These are phyloP conservation scores for Actinidia chinensis DNA, from an alignment of 179 eudicot species.

Conservation along the genomic window DNA sequence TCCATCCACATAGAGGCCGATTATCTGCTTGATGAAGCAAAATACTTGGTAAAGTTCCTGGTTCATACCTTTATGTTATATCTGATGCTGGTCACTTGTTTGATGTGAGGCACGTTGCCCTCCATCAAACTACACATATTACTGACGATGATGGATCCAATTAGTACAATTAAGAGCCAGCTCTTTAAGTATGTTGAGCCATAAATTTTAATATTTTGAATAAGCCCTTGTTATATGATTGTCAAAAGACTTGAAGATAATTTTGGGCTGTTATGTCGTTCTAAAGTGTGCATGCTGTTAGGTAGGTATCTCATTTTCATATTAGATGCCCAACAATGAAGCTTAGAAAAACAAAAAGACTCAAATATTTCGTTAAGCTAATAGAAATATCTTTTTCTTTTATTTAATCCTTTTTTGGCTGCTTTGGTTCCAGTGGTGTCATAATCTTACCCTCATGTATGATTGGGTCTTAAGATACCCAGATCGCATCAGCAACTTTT, in stretches of 20 bases:
- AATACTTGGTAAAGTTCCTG: slow-evolving; percentile 46
- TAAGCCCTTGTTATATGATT: too few relatives aligned
- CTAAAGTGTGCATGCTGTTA: neutral
- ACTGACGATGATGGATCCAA: neutral
- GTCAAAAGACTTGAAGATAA: neutral
- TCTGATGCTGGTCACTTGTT: neutral
- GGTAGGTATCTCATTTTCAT: neutral
- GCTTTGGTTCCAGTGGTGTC: slow-evolving; percentile 73
- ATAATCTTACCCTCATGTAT: slow-evolving; percentile 65
- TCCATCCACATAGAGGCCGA: slow-evolving; percentile 87
- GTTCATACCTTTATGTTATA: slow-evolving; percentile 2
- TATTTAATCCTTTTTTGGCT: neutral
- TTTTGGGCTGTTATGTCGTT: neutral
- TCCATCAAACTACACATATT: neutral
- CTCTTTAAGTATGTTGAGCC: neutral
- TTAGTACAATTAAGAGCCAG: neutral
- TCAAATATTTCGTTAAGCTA: neutral
- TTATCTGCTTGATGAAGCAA: slow-evolving; percentile 81
- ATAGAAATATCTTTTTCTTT: slow-evolving; percentile 1
- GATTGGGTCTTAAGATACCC: slow-evolving; percentile 78
- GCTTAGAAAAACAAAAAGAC: neutral
- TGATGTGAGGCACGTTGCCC: neutral
- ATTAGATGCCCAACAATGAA: neutral
- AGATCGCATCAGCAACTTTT: slow-evolving; percentile 82
- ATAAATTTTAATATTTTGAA: too few relatives aligned